Conservation (phyloP, 176 grass and related monocot species). For the Carex myosuroides region DNA sequence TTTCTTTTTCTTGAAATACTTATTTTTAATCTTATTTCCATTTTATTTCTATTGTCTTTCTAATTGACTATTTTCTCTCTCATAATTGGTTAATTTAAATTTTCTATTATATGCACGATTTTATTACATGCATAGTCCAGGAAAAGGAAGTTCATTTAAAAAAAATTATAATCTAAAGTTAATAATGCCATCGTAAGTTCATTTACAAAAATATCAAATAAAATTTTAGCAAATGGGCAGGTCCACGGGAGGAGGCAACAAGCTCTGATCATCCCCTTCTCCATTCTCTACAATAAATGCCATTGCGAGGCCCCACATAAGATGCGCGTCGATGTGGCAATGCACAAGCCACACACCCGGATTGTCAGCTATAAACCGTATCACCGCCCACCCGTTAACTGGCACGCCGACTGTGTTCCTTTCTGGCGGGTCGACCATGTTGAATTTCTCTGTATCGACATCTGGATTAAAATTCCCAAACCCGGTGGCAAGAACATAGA, state of each 20-base stretch:
- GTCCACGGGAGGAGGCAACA: slow-evolving; percentile 60
- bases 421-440: slow-evolving; percentile 75
- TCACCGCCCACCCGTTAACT: slow-evolving; percentile 77
- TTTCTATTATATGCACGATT: neutral
- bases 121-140: neutral
- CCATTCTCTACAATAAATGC: slow-evolving; percentile 87
- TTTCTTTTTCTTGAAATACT: neutral
- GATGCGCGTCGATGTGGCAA: slow-evolving; percentile 83
- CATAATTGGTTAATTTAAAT: neutral
- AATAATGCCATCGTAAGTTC: slow-evolving; percentile 7
- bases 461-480: slow-evolving; percentile 72
- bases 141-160: neutral
- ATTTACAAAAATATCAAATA: neutral
- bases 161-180: neutral
- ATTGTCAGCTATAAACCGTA: slow-evolving; percentile 74
- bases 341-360: slow-evolving; percentile 88
- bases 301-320: slow-evolving; percentile 62
- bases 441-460: slow-evolving; percentile 52
- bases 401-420: slow-evolving; percentile 92
- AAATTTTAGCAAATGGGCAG: slow-evolving; percentile 44
- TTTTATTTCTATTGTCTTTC: neutral
- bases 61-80: neutral
- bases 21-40: neutral
- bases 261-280: slow-evolving; percentile 36
- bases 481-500: slow-evolving; percentile 77